These are phyloP conservation scores for Penicillium hordei DNA, from an alignment of 2,329 filamentous ascomycete genomes.

Conservation along the genomic window DNA sequence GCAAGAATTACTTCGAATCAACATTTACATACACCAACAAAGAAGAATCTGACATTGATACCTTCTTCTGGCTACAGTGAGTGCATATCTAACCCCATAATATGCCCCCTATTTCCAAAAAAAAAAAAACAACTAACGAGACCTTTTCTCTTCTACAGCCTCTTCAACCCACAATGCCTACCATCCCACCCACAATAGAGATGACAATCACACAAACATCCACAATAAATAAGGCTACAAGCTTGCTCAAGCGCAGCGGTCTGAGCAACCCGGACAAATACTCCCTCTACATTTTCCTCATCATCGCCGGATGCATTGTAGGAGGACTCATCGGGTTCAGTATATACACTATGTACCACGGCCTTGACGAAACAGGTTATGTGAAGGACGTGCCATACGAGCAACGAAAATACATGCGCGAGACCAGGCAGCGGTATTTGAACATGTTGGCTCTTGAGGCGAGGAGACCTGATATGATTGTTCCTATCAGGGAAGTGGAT, in stretches of 20 bases:
- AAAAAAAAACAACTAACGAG: no score
- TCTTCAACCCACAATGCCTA: constrained; percentile 1
- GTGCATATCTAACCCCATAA: neutral
- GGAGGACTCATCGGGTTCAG: constrained; percentile 21
- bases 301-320: constrained; percentile 32
- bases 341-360: constrained; percentile 25
- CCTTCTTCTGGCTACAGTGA: neutral
- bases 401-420: constrained; percentile 33
- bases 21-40: neutral
- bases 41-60: neutral
- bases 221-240: constrained; percentile 5
- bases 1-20: neutral
- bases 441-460: constrained; percentile 23
- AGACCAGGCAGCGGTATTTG: constrained; percentile 25
- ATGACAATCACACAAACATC: neutral
- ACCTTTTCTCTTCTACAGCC: neutral
- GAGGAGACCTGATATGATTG: constrained; percentile 21
- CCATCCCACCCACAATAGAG: neutral
- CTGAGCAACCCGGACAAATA: constrained; percentile 10
- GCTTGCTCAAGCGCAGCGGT: constrained; percentile 18
- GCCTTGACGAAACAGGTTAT: constrained; percentile 13
- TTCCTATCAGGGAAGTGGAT: constrained; percentile 16
- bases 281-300: constrained; percentile 26
- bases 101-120: neutral
- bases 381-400: constrained; percentile 21